Percentiles rank a stretch among this genome's conserved stretches.
Conservation (phyloP, 768 basidiomycete genomes). For the Boletus rubescentipes region DNA sequence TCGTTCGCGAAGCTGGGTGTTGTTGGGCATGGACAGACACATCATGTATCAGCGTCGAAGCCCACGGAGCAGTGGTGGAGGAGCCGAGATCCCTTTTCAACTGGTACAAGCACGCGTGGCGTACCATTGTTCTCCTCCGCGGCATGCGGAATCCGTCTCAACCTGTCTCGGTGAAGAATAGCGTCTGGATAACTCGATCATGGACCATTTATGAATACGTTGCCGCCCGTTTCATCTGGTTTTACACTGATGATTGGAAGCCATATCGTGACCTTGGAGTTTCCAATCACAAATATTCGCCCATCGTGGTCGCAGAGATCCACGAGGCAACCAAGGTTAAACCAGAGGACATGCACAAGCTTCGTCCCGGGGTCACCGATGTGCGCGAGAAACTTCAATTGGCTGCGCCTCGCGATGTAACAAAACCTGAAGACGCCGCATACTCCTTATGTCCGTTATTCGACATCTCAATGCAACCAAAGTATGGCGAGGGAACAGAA, state of each 20-base stretch:
- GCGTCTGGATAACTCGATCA: neutral
- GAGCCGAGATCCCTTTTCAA: neutral
- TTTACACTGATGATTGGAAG: neutral
- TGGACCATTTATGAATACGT: constrained; percentile 1
- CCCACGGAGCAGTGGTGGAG: too few species aligned
- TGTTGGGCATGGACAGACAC: constrained; percentile 1
- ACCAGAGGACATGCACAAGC: neutral
- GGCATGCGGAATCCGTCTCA: neutral
- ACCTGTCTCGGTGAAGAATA: neutral
- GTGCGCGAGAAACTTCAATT: neutral
- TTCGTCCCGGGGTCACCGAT: neutral
- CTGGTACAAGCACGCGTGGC: neutral
- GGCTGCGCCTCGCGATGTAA: neutral
- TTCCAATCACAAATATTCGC: neutral
- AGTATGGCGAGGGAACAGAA: neutral
- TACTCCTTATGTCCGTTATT: neutral
- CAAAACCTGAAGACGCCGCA: neutral
- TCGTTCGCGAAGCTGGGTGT: neutral
- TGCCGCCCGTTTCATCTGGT: neutral
- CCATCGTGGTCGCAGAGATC: neutral
- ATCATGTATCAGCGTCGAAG: neutral
- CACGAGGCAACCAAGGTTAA: neutral
- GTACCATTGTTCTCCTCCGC: neutral
- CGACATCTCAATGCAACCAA: neutral
- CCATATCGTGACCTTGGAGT: neutral